phyloP scores from a whole-genome alignment of 108 stramenopile genomes.

The Cyclotella kingstonii region DNA sequence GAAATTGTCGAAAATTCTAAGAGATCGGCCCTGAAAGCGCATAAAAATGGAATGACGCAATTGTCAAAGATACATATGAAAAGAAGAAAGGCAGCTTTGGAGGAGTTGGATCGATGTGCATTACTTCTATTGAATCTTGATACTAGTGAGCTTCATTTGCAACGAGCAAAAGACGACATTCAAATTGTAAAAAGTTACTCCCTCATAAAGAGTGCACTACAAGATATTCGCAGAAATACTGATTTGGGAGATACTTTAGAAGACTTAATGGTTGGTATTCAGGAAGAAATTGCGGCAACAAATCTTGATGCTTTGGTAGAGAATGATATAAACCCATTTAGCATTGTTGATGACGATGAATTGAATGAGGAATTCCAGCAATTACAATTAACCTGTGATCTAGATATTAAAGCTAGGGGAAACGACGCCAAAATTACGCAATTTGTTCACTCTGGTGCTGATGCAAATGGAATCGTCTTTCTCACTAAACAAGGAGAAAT shows the following conservation, averaged over 20 bases:
- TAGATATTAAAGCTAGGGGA: neutral
- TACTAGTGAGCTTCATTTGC: constrained; percentile 30
- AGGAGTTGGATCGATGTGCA: constrained; percentile 33
- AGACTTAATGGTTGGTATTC: constrained; percentile 32
- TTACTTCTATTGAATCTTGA: constrained; percentile 26
- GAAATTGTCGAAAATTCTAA: constrained; percentile 21
- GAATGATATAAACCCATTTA: neutral
- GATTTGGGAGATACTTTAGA: constrained; percentile 15
- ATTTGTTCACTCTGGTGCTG: neutral
- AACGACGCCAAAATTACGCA: neutral
- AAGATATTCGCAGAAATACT: constrained; percentile 15
- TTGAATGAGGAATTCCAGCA: constrained; percentile 31
- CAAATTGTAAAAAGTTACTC: constrained; percentile 22
- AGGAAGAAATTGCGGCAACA: constrained; percentile 22
- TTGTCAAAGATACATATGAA: constrained; percentile 30
- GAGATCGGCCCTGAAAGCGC: constrained; percentile 16
- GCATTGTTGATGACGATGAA: constrained; percentile 24
- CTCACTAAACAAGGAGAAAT: too few relatives aligned
- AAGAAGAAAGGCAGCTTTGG: constrained; percentile 29
- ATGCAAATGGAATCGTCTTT: too few relatives aligned
- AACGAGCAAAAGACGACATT: constrained; percentile 30
- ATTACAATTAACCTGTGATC: constrained; percentile 29
- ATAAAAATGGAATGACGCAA: constrained; percentile 7
- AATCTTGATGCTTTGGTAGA: neutral
- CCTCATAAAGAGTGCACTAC: constrained; percentile 19